phyloP scores from a whole-genome alignment of 1,284 basidiomycete species.

The Kwoniella shivajii region DNA sequence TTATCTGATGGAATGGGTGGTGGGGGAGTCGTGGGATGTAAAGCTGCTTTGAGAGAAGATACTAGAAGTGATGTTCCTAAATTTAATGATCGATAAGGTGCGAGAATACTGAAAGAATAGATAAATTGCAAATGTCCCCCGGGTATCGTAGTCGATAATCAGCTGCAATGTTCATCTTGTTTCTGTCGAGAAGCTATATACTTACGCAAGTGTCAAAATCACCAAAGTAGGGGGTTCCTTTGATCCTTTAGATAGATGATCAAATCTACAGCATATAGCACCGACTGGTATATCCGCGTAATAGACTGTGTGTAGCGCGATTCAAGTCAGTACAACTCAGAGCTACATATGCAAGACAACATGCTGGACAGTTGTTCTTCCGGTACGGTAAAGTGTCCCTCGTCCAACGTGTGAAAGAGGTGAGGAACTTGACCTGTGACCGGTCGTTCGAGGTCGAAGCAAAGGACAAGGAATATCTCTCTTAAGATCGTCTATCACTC shows the following conservation, averaged over 20 bases:
- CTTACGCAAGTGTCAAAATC: constrained; percentile 52
- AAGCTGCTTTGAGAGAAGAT: constrained; percentile 37
- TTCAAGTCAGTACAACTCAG: too few relatives aligned
- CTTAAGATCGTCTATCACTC: constrained; percentile 12
- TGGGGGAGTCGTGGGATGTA: constrained; percentile 46
- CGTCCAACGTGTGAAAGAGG: too few relatives aligned
- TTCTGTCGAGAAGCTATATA: constrained; percentile 6
- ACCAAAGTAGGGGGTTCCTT: constrained; percentile 43
- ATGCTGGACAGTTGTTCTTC: too few relatives aligned
- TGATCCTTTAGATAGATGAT: constrained; percentile 36
- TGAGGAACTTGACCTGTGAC: too few relatives aligned
- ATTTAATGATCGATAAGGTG: constrained; percentile 51
- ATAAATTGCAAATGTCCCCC: too few relatives aligned
- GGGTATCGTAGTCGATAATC: too few relatives aligned
- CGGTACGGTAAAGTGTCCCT: too few relatives aligned
- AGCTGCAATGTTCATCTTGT: not conserved
- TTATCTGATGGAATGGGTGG: constrained; percentile 41
- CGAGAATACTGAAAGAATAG: constrained; percentile 50
- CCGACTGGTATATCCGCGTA: constrained; percentile 55
- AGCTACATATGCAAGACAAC: too few relatives aligned
- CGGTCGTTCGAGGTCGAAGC: not conserved
- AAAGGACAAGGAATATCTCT: not conserved
- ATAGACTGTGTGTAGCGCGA: constrained; percentile 38
- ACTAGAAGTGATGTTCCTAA: constrained; percentile 49
- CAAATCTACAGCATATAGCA: constrained; percentile 44